Conservation (phyloP, 495 filamentous ascomycete species). For the Thermothielavioides terrestris region DNA sequence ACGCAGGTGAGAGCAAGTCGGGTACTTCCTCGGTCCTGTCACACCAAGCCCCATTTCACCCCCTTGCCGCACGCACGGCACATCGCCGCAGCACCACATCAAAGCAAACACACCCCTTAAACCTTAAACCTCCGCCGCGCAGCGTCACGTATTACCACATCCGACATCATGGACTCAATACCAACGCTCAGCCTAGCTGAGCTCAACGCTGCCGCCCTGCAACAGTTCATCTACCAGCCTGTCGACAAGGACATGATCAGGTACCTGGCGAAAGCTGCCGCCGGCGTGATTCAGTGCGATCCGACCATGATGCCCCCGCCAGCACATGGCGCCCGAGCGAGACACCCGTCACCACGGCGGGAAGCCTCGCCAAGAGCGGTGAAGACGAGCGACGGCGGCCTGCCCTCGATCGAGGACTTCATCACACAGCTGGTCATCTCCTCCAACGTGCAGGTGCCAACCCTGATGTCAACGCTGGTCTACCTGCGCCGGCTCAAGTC, state of each 20-base stretch:
- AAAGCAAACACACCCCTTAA: conserved; percentile 5
- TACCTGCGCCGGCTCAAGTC: conserved; percentile 79
- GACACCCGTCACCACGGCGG: conserved; percentile 56
- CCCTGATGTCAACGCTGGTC: conserved; percentile 91
- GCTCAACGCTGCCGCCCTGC: conserved; percentile 73
- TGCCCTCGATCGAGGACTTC: conserved; percentile 81
- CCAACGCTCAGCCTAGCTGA: conserved; percentile 32
- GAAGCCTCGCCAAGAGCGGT: conserved; percentile 53
- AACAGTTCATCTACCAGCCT: conserved; percentile 75
- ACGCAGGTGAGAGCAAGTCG: conserved; percentile 6
- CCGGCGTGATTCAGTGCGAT: conserved; percentile 88
- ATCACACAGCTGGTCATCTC: conserved; percentile 82
- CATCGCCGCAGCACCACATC: not conserved
- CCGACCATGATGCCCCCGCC: conserved; percentile 38
- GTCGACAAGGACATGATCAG: conserved; percentile 78
- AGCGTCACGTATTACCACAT: conserved; percentile 12
- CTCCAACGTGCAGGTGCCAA: conserved; percentile 94
- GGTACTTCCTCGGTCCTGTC: conserved; percentile 8
- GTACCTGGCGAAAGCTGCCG: conserved; percentile 74
- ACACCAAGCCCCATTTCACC: conserved; percentile 7
- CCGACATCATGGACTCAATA: conserved; percentile 29
- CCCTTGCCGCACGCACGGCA: conserved; percentile 12
- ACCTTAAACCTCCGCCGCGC: not conserved
- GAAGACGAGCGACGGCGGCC: conserved; percentile 31
- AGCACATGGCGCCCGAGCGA: conserved; percentile 12